A percentile compares a stretch with the other conserved stretches of the same genome.
Evolutionary conservation across 2,329 filamentous ascomycete genomes (phyloP).

Genomic region (Amylocarpus encephaloides): DNA sequence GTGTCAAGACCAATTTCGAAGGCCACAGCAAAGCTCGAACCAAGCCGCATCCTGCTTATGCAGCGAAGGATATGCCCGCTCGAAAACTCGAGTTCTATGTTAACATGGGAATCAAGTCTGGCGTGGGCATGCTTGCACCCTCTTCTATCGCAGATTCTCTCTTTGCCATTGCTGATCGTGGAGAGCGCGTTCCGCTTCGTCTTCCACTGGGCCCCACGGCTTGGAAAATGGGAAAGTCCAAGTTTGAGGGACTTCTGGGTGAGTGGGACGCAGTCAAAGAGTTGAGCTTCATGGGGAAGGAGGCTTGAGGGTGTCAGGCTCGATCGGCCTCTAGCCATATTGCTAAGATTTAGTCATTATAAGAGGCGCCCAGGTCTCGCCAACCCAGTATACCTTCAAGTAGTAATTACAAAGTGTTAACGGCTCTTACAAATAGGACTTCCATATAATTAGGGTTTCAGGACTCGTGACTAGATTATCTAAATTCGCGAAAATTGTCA

Average conservation of each 20-base stretch:
- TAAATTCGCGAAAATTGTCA: too few relatives aligned
- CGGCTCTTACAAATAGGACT: too few relatives aligned
- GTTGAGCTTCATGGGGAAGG: constrained; percentile 14
- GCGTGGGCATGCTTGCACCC: constrained; percentile 19
- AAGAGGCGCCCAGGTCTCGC: too few relatives aligned
- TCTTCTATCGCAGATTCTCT: constrained; percentile 20
- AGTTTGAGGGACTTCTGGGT: constrained; percentile 14
- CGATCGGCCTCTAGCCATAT: too few relatives aligned
- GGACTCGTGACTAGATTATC: too few relatives aligned
- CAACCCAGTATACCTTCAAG: too few relatives aligned
- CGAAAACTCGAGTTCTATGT: constrained; percentile 25
- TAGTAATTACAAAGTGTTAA: too few relatives aligned
- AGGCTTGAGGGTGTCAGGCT: too few relatives aligned
- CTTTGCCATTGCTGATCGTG: constrained; percentile 18
- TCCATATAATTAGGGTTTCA: too few relatives aligned
- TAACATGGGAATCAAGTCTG: constrained; percentile 15
- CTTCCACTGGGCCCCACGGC: constrained; percentile 21
- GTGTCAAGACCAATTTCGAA: constrained; percentile 36
- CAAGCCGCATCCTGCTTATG: constrained; percentile 23
- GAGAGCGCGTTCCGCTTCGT: constrained; percentile 23
- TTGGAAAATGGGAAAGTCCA: constrained; percentile 23
- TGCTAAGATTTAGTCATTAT: too few relatives aligned
- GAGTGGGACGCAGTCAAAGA: constrained; percentile 20
- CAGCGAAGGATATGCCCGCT: constrained; percentile 30
- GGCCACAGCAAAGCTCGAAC: constrained; percentile 32